Percentiles rank a stretch among this genome's conserved stretches.
phyloP scores from a whole-genome alignment of 169 alveolate species.

The Eimeria zaria region DNA sequence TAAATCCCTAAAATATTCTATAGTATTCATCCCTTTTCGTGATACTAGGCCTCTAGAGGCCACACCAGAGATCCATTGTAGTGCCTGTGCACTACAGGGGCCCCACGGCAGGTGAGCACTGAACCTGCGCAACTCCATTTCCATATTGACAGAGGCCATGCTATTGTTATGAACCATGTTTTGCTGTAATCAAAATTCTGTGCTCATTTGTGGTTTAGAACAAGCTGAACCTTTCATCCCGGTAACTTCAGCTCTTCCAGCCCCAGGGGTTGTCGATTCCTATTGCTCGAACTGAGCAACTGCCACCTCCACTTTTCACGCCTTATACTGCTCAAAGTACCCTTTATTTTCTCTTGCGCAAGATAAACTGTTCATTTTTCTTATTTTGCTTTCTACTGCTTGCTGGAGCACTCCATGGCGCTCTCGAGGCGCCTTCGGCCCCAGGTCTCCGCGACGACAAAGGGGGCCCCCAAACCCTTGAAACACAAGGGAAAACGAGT shows the following conservation, averaged over 20 bases:
- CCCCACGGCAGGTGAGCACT: not conserved
- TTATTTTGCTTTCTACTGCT: not conserved
- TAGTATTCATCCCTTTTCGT: too few relatives aligned
- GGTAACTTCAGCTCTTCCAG: not conserved
- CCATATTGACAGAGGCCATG: not conserved
- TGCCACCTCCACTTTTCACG: not conserved
- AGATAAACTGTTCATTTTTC: not conserved
- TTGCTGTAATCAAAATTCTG: not conserved
- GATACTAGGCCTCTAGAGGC: too few relatives aligned
- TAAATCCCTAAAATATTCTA: too few relatives aligned
- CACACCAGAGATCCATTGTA: too few relatives aligned
- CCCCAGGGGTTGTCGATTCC: not conserved
- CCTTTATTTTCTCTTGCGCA: not conserved
- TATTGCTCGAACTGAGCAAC: not conserved
- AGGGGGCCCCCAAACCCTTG: not conserved
- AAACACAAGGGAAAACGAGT: not conserved
- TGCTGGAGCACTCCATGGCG: slow-evolving; percentile 25
- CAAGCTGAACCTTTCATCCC: not conserved
- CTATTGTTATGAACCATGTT: not conserved
- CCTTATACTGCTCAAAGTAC: not conserved
- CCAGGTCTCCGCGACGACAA: not conserved
- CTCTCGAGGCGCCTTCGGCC: slow-evolving; percentile 35
- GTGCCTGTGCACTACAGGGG: too few relatives aligned
- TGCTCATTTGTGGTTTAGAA: not conserved
- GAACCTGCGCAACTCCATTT: not conserved